phyloP scores from a whole-genome alignment of 148 eudicot genomes.

The Rhododendron mucronatum region DNA sequence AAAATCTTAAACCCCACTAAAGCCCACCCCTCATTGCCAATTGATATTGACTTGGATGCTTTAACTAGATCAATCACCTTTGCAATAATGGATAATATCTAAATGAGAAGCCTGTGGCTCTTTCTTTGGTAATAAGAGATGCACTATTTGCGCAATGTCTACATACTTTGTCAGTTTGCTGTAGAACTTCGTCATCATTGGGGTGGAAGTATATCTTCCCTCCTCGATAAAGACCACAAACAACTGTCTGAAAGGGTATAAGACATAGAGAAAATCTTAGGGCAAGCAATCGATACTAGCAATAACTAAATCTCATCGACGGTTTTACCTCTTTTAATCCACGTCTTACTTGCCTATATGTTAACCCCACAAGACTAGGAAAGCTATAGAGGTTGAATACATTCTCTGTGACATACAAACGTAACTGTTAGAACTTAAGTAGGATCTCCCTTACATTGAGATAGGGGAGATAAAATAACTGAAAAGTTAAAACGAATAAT shows the following conservation, averaged over 20 bases:
- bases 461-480: not conserved
- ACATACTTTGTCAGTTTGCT: slow-evolving; percentile 79
- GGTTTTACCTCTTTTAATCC: slow-evolving; percentile 69
- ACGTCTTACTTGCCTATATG: slow-evolving; percentile 64
- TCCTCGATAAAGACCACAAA: slow-evolving; percentile 76
- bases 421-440: not conserved
- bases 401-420: slow-evolving; percentile 59
- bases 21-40: too few species aligned
- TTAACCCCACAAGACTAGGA: slow-evolving; percentile 59
- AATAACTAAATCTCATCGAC: not conserved
- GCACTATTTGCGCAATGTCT: not conserved
- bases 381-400: slow-evolving; percentile 78
- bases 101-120: not conserved
- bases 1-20: too few species aligned
- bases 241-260: slow-evolving; percentile 57
- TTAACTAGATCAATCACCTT: not conserved
- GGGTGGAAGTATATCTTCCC: slow-evolving; percentile 81
- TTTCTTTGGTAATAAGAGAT: not conserved
- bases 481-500: not conserved
- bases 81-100: not conserved
- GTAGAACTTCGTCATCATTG: slow-evolving; percentile 64
- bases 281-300: not conserved
- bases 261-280: not conserved
- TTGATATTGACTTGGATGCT: too few species aligned
- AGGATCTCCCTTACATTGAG: not conserved